Evolutionary conservation across 1,284 basidiomycete species (phyloP).

Genomic region (Takashimella koratensis): DNA sequence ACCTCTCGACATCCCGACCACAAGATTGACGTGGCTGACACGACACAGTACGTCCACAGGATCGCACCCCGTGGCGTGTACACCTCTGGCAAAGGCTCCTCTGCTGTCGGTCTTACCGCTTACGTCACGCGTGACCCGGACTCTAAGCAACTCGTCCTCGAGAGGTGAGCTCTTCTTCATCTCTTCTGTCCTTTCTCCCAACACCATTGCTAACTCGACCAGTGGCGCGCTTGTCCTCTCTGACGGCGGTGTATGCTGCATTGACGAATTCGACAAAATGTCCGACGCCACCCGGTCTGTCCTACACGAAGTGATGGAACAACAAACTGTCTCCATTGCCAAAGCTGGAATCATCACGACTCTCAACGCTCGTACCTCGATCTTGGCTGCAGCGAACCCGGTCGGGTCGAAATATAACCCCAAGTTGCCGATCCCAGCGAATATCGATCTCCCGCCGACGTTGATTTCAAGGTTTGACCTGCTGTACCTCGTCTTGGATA

Average conservation of each 20-base stretch:
- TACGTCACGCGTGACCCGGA: slow-evolving; percentile 98
- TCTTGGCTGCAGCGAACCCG: slow-evolving; percentile 94
- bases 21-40: neutral
- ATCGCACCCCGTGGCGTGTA: slow-evolving; percentile 96
- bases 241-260: slow-evolving; percentile 98
- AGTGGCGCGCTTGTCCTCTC: slow-evolving; percentile 94
- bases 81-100: slow-evolving; percentile 95
- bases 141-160: slow-evolving; percentile 93
- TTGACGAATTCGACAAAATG: slow-evolving; percentile 99
- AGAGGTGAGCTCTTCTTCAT: slow-evolving; percentile 59
- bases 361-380: slow-evolving; percentile 93
- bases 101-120: slow-evolving; percentile 95
- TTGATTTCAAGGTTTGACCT: slow-evolving; percentile 97
- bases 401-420: slow-evolving; percentile 94
- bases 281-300: slow-evolving; percentile 93
- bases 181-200: neutral
- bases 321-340: slow-evolving; percentile 99
- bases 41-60: slow-evolving; percentile 87
- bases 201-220: neutral
- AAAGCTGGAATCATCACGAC: slow-evolving; percentile 99
- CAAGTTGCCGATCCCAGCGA: slow-evolving; percentile 75
- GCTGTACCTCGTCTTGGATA: slow-evolving; percentile 94
- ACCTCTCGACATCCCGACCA: neutral
- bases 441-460: slow-evolving; percentile 91
- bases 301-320: slow-evolving; percentile 99